Percentiles rank a stretch among this genome's conserved stretches.
phyloP scores from a whole-genome alignment of 2,329 filamentous ascomycete genomes.

The Clonostachys solani region DNA sequence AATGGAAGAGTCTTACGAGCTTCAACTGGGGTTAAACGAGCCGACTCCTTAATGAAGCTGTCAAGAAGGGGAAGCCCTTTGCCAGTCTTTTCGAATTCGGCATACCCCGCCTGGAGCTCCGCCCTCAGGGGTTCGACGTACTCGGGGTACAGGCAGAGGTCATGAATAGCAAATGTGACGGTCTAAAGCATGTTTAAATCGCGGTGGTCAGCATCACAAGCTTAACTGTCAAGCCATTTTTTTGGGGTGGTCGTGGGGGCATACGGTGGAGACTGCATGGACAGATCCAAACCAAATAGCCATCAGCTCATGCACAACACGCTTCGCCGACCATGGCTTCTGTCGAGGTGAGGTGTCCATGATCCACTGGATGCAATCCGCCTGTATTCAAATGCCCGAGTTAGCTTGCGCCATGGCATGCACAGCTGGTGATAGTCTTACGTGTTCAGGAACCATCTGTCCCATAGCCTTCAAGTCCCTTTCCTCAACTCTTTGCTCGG shows the following conservation, averaged over 20 bases:
- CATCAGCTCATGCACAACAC: slow-evolving; percentile 1
- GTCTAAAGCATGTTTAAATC: neutral
- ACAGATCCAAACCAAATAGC: slow-evolving; percentile 4
- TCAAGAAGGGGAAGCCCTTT: slow-evolving; percentile 1
- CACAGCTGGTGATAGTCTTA: neutral
- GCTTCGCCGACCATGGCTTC: neutral
- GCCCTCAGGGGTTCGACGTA: neutral
- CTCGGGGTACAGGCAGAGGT: slow-evolving; percentile 2
- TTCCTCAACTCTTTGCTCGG: neutral
- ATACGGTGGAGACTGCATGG: slow-evolving; percentile 1
- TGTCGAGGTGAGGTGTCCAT: slow-evolving; percentile 1
- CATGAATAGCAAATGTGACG: slow-evolving; percentile 1
- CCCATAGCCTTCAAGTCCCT: neutral
- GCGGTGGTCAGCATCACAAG: too few species aligned
- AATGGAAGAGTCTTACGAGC: neutral
- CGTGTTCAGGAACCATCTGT: neutral
- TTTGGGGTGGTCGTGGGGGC: too few species aligned
- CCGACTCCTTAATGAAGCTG: slow-evolving; percentile 6
- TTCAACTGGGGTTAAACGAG: neutral
- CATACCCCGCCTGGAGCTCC: slow-evolving; percentile 1
- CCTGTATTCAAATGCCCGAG: neutral
- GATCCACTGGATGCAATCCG: slow-evolving; percentile 4
- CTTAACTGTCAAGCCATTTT: too few species aligned
- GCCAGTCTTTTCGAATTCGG: neutral
- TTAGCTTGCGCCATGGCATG: neutral